Base-by-base conservation (phyloP, 169 alveolate genomes). In the Babesia gibsoni region DNA sequence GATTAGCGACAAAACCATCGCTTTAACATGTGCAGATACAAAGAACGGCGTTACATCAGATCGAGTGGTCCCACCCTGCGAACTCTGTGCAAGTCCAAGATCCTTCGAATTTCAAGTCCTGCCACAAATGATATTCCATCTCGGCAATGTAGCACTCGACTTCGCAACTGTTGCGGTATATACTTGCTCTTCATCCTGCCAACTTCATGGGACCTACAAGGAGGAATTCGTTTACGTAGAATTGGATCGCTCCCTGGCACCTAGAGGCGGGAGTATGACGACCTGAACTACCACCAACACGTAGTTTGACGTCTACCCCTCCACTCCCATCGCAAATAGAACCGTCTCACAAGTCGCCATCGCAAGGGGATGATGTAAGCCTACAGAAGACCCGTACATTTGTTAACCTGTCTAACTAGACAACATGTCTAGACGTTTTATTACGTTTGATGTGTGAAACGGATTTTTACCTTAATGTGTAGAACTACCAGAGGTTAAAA, bases 131-230 rank as follows among this genome's bases (percentile, higher is more conserved):
- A 57, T 69, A 58, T 23, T 20, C 42, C 61, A 69, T 27, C 61
- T 79, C 8, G 39, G 43, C 45, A 32, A 49, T 10, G 82, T 45
- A n/a, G 14, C 79, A 25, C 39, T 79, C 14, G 88, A 79, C 53
- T 79, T 69, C 45, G 83, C 64, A 5, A 53, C 65, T 41, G 52
- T 79, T n/a, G 73, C 49, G n/a, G 79, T 79, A 14, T 79, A 79
- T 52, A 79, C 88, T 12, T 79, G 88, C 43, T 65, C 88, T 16
- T 43, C 54, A n/a, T 79, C 88, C 25, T 79, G 88, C 57, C n/a
- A 39, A n/a, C 67, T 79, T 16, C 63, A 0, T 35, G 72, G 67
- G 37, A 22, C 33, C 20, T 79, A 79, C 56, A 78, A 68, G 52
- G 32, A 41, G 64, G 88, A 79, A 42, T 69, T 52, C 33, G 63